A percentile compares a stretch with the other conserved stretches of the same genome.
Evolutionary conservation across 306 rosid species (phyloP).

Genomic region (Trifolium pratense): DNA sequence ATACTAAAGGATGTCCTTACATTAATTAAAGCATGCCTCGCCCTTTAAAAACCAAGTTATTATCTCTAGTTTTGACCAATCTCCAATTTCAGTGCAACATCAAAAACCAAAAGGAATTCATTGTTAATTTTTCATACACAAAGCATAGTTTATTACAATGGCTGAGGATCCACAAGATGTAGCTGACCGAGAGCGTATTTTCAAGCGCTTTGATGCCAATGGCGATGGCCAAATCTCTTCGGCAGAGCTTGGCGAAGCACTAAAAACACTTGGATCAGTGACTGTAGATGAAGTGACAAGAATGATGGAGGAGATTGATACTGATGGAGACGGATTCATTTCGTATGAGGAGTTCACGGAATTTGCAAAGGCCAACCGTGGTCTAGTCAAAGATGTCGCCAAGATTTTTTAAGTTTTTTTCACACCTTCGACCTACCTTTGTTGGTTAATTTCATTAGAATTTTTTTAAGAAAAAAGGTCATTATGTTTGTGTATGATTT

Average conservation of each 20-base stretch:
- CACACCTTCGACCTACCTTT: neutral
- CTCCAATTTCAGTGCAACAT: slow-evolving; percentile 32
- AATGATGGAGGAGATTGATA: slow-evolving; percentile 84
- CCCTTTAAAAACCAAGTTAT: slow-evolving; percentile 42
- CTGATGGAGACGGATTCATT: slow-evolving; percentile 74
- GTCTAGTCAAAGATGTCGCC: slow-evolving; percentile 70
- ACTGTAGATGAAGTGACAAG: slow-evolving; percentile 56
- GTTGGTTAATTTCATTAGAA: slow-evolving; percentile 30
- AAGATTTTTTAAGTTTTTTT: slow-evolving; percentile 57
- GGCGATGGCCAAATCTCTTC: slow-evolving; percentile 78
- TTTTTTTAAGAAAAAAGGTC: neutral
- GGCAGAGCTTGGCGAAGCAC: slow-evolving; percentile 69
- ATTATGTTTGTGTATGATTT: slow-evolving; percentile 23
- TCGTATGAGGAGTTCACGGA: slow-evolving; percentile 60
- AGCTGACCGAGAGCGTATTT: slow-evolving; percentile 64
- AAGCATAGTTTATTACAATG: slow-evolving; percentile 21
- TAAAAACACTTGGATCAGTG: slow-evolving; percentile 65
- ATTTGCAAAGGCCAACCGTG: slow-evolving; percentile 69
- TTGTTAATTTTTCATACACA: slow-evolving; percentile 30
- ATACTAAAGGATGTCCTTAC: slow-evolving; percentile 54
- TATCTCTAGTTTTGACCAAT: slow-evolving; percentile 21
- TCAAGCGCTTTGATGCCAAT: slow-evolving; percentile 68
- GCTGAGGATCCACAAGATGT: slow-evolving; percentile 50
- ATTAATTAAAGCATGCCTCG: neutral
- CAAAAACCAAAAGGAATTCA: slow-evolving; percentile 20